phyloP scores from a whole-genome alignment of 345 rosid species.

The Noccaea caerulescens region DNA sequence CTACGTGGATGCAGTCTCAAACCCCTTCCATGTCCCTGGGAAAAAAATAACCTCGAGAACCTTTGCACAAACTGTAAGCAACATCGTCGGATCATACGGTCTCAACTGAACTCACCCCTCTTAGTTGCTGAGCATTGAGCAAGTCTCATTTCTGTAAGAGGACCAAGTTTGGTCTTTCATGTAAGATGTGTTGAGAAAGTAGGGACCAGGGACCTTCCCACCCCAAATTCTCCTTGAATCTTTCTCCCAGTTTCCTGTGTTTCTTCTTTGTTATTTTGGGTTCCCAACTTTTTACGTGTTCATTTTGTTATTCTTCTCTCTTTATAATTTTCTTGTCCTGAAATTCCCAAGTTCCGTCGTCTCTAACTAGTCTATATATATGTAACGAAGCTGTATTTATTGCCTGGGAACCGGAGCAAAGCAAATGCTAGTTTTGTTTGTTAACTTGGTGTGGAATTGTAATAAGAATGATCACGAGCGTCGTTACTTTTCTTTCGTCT shows the following conservation, averaged over 20 bases:
- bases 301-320: too few relatives aligned
- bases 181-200: neutral
- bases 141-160: neutral
- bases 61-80: conserved; percentile 81
- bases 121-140: conserved; percentile 32
- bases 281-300: too few relatives aligned
- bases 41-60: conserved; percentile 90
- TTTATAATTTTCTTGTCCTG: too few relatives aligned
- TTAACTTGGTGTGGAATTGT: conserved; percentile 21
- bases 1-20: conserved; percentile 93
- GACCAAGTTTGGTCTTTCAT: conserved; percentile 17
- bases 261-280: too few relatives aligned
- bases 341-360: neutral
- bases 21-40: conserved; percentile 95
- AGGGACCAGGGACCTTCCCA: neutral
- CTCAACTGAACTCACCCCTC: conserved; percentile 52
- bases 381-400: neutral
- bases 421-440: conserved; percentile 9
- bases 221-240: neutral
- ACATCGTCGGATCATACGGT: conserved; percentile 81
- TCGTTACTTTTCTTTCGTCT: neutral
- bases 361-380: neutral
- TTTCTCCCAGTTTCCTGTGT: neutral
- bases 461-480: conserved; percentile 5
- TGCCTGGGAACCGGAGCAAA: neutral